Evolutionary conservation across 202 grass and related monocot species (phyloP).

Genomic region (Cymbopogon flexuosus): DNA sequence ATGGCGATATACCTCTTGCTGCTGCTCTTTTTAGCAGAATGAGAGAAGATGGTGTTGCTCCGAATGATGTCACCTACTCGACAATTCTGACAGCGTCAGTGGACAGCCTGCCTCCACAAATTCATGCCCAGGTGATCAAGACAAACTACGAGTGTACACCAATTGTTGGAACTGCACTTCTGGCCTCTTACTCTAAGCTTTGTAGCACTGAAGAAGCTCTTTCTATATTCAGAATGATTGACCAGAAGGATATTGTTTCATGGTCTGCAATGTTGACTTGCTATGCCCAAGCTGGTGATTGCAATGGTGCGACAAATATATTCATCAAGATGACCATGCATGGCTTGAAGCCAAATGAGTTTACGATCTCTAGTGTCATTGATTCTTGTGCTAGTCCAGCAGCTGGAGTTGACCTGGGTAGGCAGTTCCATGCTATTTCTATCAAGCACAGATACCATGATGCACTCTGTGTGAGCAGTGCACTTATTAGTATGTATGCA

Average conservation of each 20-base stretch:
- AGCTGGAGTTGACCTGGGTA: constrained; percentile 45
- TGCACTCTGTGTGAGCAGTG: constrained; percentile 50
- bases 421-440: constrained; percentile 58
- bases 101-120: constrained; percentile 36
- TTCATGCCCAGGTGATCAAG: constrained; percentile 60
- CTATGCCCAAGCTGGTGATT: constrained; percentile 53
- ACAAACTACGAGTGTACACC: constrained; percentile 40
- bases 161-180: constrained; percentile 54
- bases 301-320: constrained; percentile 43
- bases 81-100: constrained; percentile 47
- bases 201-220: constrained; percentile 35
- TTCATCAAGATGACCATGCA: constrained; percentile 44
- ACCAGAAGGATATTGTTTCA: constrained; percentile 52
- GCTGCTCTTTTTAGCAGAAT: constrained; percentile 44
- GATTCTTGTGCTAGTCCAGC: constrained; percentile 37
- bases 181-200: constrained; percentile 40
- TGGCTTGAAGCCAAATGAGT: constrained; percentile 51
- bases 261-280: constrained; percentile 63
- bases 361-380: constrained; percentile 55
- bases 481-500: constrained; percentile 61
- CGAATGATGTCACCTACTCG: constrained; percentile 61
- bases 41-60: constrained; percentile 42
- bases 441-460: constrained; percentile 53
- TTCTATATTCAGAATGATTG: constrained; percentile 44
- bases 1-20: constrained; percentile 30